Base-by-base conservation (phyloP, 805 yeast genomes). In the Scheffersomyces ergatensis region DNA sequence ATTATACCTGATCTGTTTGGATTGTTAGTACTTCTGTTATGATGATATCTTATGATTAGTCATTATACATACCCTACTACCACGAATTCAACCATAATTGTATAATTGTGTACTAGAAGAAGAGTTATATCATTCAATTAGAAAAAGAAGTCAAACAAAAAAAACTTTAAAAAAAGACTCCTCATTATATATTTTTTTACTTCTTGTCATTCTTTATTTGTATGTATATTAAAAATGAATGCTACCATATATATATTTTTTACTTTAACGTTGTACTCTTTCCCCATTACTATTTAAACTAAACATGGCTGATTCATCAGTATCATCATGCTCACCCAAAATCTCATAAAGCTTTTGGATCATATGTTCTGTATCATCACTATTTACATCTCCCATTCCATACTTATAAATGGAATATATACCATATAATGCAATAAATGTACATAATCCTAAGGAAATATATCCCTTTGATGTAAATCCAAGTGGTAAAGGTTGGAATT, bases 391-490 rank as follows among this genome's bases (percentile, higher is more conserved):
- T 38, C 76, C 79, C 61, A 83, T 70, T 13, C 92, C 92, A 55
- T 77, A 85, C 37, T 69, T 68, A 44, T 77, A 73, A 40, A 85
- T 83, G 3, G 83, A 66, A 39, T 55, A 70, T 7, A 85, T 54
- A 2, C 93, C 93, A 48, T 67, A 77, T 2, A 84, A 18, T 1
- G 85, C 92, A 24, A 72, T 63, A 0, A 74, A 16, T 0, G 81
- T 67, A 37, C 87, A 82, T 1, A 78, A 44, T 0, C 65, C 44
- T 36, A 85, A 57, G 3, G 89, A 89, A 45, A 81, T 38, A 53
- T 84, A 85, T 1, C 93, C 93, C 56, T 78, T 82, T 6, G 60
- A 31, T 0, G 90, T 83, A 63, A 85, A 85, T 0, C 92, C 92
- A 5, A 55, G 65, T 0, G 93, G 92, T 45, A 85, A 68, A 12